phyloP scores from a whole-genome alignment of 192 early-diverging fungal species.

The Entomortierella lignicola region DNA sequence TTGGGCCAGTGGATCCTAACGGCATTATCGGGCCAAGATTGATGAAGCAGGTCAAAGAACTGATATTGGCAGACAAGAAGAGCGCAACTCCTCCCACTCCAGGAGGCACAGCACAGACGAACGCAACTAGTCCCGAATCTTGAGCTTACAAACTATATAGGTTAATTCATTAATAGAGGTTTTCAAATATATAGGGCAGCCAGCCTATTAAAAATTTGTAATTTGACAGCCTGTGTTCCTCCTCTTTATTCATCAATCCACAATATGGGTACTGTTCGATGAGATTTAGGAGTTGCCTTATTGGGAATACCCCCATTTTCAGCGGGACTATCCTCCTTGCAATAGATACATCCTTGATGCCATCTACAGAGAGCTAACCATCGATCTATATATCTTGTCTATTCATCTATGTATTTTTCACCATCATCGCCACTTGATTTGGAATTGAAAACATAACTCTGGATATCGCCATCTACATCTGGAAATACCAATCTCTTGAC shows the following conservation, averaged over 20 bases:
- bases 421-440: not conserved
- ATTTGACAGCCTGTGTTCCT: slow-evolving; percentile 13
- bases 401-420: slow-evolving; percentile 28
- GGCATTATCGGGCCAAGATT: slow-evolving; percentile 38
- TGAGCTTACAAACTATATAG: not conserved
- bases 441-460: not conserved
- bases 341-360: not conserved
- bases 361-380: slow-evolving; percentile 28
- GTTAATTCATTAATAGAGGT: not conserved
- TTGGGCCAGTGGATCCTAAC: slow-evolving; percentile 40
- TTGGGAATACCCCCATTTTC: slow-evolving; percentile 1
- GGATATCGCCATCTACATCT: too few relatives aligned
- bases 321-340: not conserved
- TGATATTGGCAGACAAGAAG: slow-evolving; percentile 35
- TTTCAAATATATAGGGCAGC: not conserved
- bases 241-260: slow-evolving; percentile 42
- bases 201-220: not conserved
- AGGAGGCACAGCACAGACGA: not conserved
- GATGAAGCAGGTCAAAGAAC: slow-evolving; percentile 51
- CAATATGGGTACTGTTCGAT: slow-evolving; percentile 42
- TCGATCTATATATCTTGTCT: slow-evolving; percentile 32
- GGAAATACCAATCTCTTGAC: too few relatives aligned
- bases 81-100: not conserved
- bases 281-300: slow-evolving; percentile 7
- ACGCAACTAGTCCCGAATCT: not conserved